These are phyloP conservation scores for Erodium moschatum DNA, from an alignment of 441 rosid genomes.

Conservation along the genomic window DNA sequence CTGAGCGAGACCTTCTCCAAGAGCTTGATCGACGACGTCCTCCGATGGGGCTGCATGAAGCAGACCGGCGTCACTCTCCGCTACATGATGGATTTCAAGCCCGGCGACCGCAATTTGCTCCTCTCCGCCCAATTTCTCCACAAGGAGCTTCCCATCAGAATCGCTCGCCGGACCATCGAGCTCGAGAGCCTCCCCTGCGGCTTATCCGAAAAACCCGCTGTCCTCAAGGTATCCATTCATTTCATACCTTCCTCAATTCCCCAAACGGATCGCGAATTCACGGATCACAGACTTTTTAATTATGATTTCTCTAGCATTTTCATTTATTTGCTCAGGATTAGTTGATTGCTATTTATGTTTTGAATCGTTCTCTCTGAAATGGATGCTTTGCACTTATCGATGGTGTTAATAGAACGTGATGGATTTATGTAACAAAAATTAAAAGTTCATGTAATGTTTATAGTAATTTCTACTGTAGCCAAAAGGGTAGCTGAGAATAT, in stretches of 20 bases:
- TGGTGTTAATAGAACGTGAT: no score
- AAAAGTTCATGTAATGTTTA: no score
- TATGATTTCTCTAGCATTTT: not conserved
- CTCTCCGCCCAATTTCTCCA: slow-evolving; percentile 79
- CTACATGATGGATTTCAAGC: slow-evolving; percentile 86
- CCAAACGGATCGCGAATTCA: not conserved
- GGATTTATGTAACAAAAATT: no score
- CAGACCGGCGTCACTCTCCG: slow-evolving; percentile 82
- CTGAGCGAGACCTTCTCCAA: slow-evolving; percentile 45
- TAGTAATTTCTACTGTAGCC: no score
- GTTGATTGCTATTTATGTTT: not conserved
- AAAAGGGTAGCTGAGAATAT: no score
- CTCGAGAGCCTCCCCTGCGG: slow-evolving; percentile 73
- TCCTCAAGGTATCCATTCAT: slow-evolving; percentile 36
- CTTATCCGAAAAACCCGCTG: slow-evolving; percentile 68
- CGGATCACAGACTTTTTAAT: not conserved
- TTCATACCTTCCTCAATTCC: no score
- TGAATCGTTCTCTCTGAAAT: no score
- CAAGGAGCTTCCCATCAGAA: slow-evolving; percentile 75
- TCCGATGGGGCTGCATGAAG: slow-evolving; percentile 79
- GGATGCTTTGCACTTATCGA: no score
- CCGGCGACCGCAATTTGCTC: slow-evolving; percentile 52
- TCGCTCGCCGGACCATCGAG: slow-evolving; percentile 74
- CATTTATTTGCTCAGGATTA: not conserved
- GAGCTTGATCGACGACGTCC: slow-evolving; percentile 59